Percentiles rank a stretch among this genome's conserved stretches.
Evolutionary conservation across 345 rosid genomes (phyloP).

Genomic region (Trapa incisa): DNA sequence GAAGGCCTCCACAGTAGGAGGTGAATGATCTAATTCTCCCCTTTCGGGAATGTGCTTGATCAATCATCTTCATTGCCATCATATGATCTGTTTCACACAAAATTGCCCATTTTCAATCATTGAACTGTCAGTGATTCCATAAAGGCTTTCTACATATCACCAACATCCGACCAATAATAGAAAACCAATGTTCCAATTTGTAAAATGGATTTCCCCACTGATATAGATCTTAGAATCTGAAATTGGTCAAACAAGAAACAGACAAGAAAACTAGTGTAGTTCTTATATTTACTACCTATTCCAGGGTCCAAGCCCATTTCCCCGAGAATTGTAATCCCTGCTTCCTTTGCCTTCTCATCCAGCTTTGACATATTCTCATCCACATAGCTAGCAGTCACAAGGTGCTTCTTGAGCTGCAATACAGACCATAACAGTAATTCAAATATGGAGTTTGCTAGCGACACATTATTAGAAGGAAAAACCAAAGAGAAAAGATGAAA

Average conservation of each 20-base stretch:
- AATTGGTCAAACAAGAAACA: no score
- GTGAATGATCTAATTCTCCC: constrained; percentile 74
- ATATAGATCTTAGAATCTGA: no score
- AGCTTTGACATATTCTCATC: constrained; percentile 57
- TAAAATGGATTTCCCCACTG: not conserved
- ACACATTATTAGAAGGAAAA: not conserved
- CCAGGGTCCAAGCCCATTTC: constrained; percentile 99
- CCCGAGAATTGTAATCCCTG: constrained; percentile 77
- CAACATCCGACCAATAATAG: not conserved
- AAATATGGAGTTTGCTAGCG: not conserved
- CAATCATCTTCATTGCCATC: constrained; percentile 97
- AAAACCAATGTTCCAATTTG: not conserved
- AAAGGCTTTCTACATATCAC: not conserved
- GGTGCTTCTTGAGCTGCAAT: constrained; percentile 76
- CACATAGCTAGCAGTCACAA: constrained; percentile 88
- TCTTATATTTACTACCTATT: constrained; percentile 40
- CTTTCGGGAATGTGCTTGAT: constrained; percentile 46
- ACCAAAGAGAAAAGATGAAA: not conserved
- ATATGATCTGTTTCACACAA: constrained; percentile 58
- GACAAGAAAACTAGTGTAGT: not conserved
- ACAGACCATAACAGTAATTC: not conserved
- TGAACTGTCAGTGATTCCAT: not conserved
- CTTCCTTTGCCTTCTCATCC: constrained; percentile 60
- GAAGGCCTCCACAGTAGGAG: constrained; percentile 89
- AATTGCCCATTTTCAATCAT: not conserved